These are phyloP conservation scores for Arachnopeziza araneosa DNA, from an alignment of 2,329 filamentous ascomycete genomes.

Conservation along the genomic window DNA sequence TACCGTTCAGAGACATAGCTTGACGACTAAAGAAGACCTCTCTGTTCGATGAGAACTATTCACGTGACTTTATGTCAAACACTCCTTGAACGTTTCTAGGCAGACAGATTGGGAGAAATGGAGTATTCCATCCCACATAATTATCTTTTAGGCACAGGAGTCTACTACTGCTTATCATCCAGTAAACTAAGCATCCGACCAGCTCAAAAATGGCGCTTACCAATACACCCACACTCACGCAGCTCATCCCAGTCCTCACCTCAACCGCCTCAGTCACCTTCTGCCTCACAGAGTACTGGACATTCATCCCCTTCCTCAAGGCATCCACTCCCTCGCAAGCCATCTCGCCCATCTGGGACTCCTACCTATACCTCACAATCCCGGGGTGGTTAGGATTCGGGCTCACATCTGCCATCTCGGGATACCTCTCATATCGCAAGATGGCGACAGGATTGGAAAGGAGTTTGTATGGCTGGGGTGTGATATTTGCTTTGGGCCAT, in stretches of 20 bases:
- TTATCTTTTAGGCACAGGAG: no score
- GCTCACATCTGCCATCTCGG: conserved; percentile 2
- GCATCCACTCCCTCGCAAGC: conserved; percentile 6
- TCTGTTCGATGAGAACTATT: no score
- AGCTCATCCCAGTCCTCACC: conserved; percentile 12
- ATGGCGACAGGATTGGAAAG: not conserved
- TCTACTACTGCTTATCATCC: not conserved
- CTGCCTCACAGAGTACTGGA: conserved; percentile 12
- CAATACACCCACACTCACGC: not conserved
- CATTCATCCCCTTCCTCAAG: conserved; percentile 12
- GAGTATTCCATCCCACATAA: no score
- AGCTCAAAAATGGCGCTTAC: no score
- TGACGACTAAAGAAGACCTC: no score
- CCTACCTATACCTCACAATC: conserved; percentile 8
- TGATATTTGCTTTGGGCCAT: conserved; percentile 9
- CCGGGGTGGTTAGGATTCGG: conserved; percentile 9
- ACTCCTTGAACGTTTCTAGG: no score
- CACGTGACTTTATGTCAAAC: no score
- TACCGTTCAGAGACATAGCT: no score
- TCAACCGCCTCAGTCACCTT: conserved; percentile 11
- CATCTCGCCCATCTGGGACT: conserved; percentile 8
- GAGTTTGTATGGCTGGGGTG: conserved; percentile 12
- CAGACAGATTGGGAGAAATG: no score
- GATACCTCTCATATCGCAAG: conserved; percentile 3
- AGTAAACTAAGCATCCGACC: not conserved